Evolutionary conservation across 805 yeast species (phyloP), one percentile per base, ranked within the genome.

Genomic region (Phaffomyces opuntiae): DNA sequence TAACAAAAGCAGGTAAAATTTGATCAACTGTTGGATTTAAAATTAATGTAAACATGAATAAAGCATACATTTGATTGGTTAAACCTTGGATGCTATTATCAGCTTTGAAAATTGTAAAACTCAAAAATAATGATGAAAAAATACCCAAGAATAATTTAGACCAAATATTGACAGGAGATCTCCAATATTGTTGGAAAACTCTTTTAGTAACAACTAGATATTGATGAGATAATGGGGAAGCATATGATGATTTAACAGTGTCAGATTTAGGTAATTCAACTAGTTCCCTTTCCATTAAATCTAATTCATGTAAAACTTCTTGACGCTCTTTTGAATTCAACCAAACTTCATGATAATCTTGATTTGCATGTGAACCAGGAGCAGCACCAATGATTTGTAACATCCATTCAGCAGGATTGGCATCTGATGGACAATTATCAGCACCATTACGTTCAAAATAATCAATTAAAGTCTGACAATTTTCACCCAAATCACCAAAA

Each of bases 321-420:
- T 65, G 57, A 55, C 75, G 77, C 60, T 87, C 89, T 1, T 65
- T 64, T 32, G 95, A 86, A 40, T 74, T 72, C 62, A 75, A 65
- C 96, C 96, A 87, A 40, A 83, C 87, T 57, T 84, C 81, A 57
- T 78, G 72, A 57, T 81, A 84, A 62, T 84, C 86, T 64, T 80
- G 85, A 42, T 70, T 70, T 17, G 88, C 84, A 54, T 78, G 82
- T 35, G 87, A 77, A 44, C 88, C 89, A 8, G 89, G 89, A 32
- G 89, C 88, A 44, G 89, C 88, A 56, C 90, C 89, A 55, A 83
- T 83, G 50, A 81, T 85, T 51, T 83, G 84, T 65, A 88, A 70
- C 95, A 88, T 88, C 93, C 95, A 88, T 67, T 87, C 96, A 13
- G 90, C 91, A 33, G 91, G 91, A 53, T 84, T 84, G 5, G 87